A percentile compares a stretch with the other conserved stretches of the same genome.
phyloP scores from a whole-genome alignment of 306 rosid species.

The Abrus precatorius region DNA sequence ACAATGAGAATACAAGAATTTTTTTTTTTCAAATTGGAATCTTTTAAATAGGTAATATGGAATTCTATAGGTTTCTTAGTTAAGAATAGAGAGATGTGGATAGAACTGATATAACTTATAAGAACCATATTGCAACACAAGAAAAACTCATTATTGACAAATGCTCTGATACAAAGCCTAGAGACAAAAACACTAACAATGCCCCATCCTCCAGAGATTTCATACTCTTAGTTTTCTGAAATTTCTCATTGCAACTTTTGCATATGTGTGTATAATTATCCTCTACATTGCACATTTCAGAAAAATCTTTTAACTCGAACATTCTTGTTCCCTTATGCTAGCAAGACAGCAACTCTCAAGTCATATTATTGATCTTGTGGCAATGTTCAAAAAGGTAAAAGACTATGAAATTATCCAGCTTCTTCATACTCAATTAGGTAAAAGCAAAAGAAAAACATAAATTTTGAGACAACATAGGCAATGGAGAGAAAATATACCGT shows the following conservation, averaged over 20 bases:
- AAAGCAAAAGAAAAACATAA: background rate
- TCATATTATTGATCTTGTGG: background rate
- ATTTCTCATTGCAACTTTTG: slow-evolving; percentile 18
- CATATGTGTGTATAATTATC: background rate
- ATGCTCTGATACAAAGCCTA: slow-evolving; percentile 22
- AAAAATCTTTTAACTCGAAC: slow-evolving; percentile 13
- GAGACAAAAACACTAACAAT: background rate
- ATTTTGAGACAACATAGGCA: slow-evolving; percentile 12
- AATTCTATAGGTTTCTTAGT: background rate
- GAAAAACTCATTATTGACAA: background rate
- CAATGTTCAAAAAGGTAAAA: background rate
- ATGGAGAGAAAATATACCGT: slow-evolving; percentile 61
- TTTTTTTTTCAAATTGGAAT: too few relatives aligned
- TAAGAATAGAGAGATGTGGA: slow-evolving; percentile 6
- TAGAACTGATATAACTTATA: background rate
- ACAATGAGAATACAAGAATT: too few relatives aligned
- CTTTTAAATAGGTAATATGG: too few relatives aligned
- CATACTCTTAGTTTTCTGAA: slow-evolving; percentile 22
- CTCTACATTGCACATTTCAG: slow-evolving; percentile 5
- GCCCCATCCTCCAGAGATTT: slow-evolving; percentile 27
- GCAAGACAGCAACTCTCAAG: slow-evolving; percentile 9
- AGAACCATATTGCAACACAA: background rate
- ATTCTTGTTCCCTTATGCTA: slow-evolving; percentile 11
- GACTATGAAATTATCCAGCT: background rate
- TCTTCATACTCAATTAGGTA: slow-evolving; percentile 10